phyloP scores from a whole-genome alignment of 768 basidiomycete genomes.

The Dioszegia hungarica region DNA sequence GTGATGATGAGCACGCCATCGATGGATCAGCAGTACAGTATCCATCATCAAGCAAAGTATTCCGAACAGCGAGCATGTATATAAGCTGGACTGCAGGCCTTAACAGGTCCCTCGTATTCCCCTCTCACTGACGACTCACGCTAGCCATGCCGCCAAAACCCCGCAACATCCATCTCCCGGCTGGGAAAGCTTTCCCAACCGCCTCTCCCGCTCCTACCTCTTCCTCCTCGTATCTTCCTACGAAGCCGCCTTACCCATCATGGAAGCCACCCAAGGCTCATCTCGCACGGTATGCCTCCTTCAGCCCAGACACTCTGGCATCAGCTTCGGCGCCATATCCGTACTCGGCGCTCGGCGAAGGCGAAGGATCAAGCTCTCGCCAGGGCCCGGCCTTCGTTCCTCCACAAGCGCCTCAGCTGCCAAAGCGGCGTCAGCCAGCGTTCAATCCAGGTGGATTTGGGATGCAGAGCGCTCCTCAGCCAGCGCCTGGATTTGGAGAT shows the following conservation, averaged over 20 bases:
- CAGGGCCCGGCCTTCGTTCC: conserved; percentile 4
- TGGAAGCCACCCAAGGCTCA: conserved; percentile 23
- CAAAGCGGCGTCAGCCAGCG: conserved; percentile 27
- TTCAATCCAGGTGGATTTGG: conserved; percentile 41
- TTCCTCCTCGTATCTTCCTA: neutral
- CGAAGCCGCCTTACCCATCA: neutral
- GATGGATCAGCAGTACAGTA: neutral
- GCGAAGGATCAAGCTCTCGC: neutral
- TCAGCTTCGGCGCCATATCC: conserved; percentile 4
- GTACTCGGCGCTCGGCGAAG: neutral
- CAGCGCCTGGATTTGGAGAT: conserved; percentile 2
- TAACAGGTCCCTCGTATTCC: too few relatives aligned
- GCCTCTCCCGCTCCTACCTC: neutral
- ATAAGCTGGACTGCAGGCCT: too few relatives aligned
- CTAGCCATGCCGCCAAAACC: conserved; percentile 13
- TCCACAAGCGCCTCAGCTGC: conserved; percentile 30
- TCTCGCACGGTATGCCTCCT: conserved; percentile 11
- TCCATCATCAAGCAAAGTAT: neutral
- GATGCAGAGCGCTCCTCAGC: conserved; percentile 11
- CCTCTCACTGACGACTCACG: too few relatives aligned
- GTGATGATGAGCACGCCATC: neutral
- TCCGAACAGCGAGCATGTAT: too few relatives aligned
- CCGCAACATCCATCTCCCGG: conserved; percentile 7
- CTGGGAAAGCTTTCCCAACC: neutral
- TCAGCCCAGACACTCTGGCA: neutral